Base-by-base conservation (phyloP, 176 grass and related monocot species). In the Oryza coarctata region DNA sequence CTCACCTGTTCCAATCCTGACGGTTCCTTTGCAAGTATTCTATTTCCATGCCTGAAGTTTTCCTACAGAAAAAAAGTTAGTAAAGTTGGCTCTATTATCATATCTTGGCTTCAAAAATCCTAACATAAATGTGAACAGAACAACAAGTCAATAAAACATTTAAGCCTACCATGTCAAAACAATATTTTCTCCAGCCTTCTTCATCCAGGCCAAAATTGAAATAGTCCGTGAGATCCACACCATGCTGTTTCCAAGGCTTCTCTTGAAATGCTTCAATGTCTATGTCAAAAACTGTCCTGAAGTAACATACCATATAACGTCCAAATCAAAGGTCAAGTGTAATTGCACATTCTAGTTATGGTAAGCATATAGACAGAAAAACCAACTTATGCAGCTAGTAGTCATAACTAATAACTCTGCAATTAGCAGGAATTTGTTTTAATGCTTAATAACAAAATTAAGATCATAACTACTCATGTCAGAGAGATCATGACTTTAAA, bases 181-280 rank as follows among this genome's bases (percentile, higher is more conserved):
- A 94, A 82, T 93, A 96, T 70, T 55, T 94, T 94, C 71, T 92
- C 94, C 94, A 94, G 76, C 94, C 72, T 75, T 94, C 89, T 85
- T 97, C 91, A 91, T 92, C 85, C 31, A 97, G 63, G 43, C 70
- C 85, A 69, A 90, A 97, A 76, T 97, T 97, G 49, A 94, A 97
- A 80, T 88, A 97, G 38, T 97, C 85, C 22, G 63, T 88, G 30
- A 89, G 84, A 84, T 97, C 85, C 10, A 83, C 76, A 32, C 85
- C 87, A 49, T 52, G 71, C 33, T 90, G 78, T 82, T 83, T 97
- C 94, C 94, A 97, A 71, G 91, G 91, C 72, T 97, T 97, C 30
- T 86, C 77, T 52, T 90, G 79, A 86, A 97, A 89, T 76, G 44
- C 94, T 86, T 90, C 94, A 79, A 90, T 94, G 39, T 74, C 80